Evolutionary conservation across 2,329 filamentous ascomycete species (phyloP).

Genomic region (Xylariaceae sp.): DNA sequence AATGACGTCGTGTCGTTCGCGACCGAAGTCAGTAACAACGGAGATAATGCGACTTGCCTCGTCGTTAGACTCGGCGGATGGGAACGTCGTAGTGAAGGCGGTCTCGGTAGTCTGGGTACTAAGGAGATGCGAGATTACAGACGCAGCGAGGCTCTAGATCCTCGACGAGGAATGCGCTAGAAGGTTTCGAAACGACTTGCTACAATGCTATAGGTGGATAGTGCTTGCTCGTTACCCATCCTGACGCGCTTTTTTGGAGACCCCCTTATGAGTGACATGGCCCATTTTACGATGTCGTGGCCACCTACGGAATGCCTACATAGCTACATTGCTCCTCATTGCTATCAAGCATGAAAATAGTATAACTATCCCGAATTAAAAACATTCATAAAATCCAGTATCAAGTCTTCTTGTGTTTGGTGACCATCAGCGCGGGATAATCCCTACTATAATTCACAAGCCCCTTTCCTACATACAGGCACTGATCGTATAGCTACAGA

Average conservation of each 20-base stretch:
- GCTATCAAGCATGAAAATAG: too few relatives aligned
- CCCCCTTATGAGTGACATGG: background rate
- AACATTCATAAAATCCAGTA: too few relatives aligned
- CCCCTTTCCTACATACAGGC: too few relatives aligned
- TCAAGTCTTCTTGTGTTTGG: too few relatives aligned
- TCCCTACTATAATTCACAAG: too few relatives aligned
- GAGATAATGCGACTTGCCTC: conserved; percentile 65
- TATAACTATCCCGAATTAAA: too few relatives aligned
- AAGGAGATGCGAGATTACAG: conserved; percentile 87
- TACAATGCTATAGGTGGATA: background rate
- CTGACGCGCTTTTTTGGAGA: background rate
- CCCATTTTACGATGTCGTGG: too few relatives aligned
- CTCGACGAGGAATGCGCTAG: conserved; percentile 55
- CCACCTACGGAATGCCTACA: too few relatives aligned
- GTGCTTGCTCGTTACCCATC: background rate
- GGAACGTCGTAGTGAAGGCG: conserved; percentile 74
- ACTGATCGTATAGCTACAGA: too few relatives aligned
- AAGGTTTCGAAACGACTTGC: background rate
- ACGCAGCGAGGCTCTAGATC: conserved; percentile 73
- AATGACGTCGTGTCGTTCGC: conserved; percentile 78
- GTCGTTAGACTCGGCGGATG: conserved; percentile 64
- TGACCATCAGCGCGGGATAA: too few relatives aligned
- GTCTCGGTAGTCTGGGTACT: conserved; percentile 80
- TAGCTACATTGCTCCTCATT: too few relatives aligned
- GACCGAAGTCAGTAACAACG: conserved; percentile 68